Base-by-base conservation (phyloP, 768 basidiomycete species). In the Postia placenta region DNA sequence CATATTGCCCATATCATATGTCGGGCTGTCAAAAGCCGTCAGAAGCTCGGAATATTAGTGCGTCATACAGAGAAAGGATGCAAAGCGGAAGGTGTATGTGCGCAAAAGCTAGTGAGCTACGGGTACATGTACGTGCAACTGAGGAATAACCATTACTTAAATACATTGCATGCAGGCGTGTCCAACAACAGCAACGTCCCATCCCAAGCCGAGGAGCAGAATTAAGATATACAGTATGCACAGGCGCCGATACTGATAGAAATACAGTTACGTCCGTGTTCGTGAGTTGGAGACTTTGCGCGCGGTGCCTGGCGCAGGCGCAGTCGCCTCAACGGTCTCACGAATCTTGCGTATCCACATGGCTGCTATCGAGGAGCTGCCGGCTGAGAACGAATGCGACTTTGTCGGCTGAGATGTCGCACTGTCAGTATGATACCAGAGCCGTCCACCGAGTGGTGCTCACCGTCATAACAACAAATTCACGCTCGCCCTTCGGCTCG, bases 381-480 rank as follows among this genome's bases (percentile, higher is more conserved):
- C 59, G 1, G 62, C 59, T 35, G 58, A 42, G 51, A 56, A 68
- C 19, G 53, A 52, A 49, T 64, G 59, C 11, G 67, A 71, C 57
- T 74, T 80, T 5, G 73, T 67, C 19, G 73, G 65, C 80, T 81
- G 51, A 38, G 19, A 9, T n/a, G n/a, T n/a, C n/a, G n/a, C n/a
- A n/a, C n/a, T n/a, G n/a, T n/a, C n/a, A n/a, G n/a, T n/a, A n/a
- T n/a, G n/a, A n/a, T n/a, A n/a, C n/a, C n/a, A n/a, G n/a, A n/a
- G n/a, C n/a, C n/a, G n/a, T n/a, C n/a, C n/a, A n/a, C n/a, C n/a
- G n/a, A n/a, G n/a, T n/a, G n/a, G n/a, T 19, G 67, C 79, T 59
- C 52, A 85, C 83, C 36, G 81, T 80, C 55, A 81, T 63, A 28
- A 85, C 71, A 14, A 78, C 73, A 59, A 85, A 82, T 59, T 80